phyloP scores from a whole-genome alignment of 2,329 filamentous ascomycete genomes.

The Balansia obtecta region DNA sequence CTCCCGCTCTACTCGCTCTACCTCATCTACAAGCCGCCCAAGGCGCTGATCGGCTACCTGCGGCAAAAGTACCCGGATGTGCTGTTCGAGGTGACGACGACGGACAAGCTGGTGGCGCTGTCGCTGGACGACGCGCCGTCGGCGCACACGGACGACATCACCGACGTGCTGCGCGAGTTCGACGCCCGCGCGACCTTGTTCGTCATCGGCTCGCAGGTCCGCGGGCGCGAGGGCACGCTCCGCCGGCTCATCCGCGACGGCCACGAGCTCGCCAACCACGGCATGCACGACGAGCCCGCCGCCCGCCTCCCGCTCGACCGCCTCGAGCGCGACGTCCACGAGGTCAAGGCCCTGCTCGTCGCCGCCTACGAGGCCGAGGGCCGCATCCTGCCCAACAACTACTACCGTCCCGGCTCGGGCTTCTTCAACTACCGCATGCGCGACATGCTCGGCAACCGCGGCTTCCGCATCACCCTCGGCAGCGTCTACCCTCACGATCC shows the following conservation, averaged over 20 bases:
- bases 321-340: conserved; percentile 45
- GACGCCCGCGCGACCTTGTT: conserved; percentile 75
- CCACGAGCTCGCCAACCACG: conserved; percentile 75
- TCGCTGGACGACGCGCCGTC: conserved; percentile 84
- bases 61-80: conserved; percentile 64
- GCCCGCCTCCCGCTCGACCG: no score
- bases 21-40: conserved; percentile 69
- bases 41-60: conserved; percentile 57
- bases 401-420: conserved; percentile 75
- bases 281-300: conserved; percentile 78
- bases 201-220: conserved; percentile 68
- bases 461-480: conserved; percentile 66
- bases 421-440: conserved; percentile 68
- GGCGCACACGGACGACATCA: conserved; percentile 55
- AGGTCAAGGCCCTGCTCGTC: conserved; percentile 50
- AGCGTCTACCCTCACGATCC: conserved; percentile 84
- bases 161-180: conserved; percentile 52
- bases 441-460: conserved; percentile 41
- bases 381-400: conserved; percentile 39
- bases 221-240: conserved; percentile 41
- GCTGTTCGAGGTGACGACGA: conserved; percentile 53
- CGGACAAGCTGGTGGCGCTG: conserved; percentile 59
- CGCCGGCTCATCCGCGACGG: conserved; percentile 45
- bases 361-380: conserved; percentile 39
- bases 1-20: conserved; percentile 40